phyloP scores from a whole-genome alignment of 257 asterid species.

The Solanum medicagineum region DNA sequence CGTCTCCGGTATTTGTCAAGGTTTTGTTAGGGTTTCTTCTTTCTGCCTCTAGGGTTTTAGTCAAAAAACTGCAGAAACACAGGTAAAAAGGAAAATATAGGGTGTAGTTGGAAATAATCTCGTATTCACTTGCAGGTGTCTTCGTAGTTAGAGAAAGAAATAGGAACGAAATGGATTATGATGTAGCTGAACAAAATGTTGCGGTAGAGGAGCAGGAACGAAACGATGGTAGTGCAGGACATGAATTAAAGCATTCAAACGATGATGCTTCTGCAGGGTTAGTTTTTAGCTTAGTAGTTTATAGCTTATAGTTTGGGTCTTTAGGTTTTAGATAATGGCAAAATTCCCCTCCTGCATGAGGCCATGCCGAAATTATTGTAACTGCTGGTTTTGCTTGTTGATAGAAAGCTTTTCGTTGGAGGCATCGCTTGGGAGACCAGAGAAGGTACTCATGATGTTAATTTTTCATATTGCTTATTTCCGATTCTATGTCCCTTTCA shows the following conservation, averaged over 20 bases:
- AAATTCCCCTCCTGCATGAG: conserved; percentile 21
- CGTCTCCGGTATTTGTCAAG: background rate
- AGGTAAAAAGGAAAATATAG: conserved; percentile 1
- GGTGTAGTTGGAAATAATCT: conserved; percentile 19
- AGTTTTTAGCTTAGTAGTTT: conserved; percentile 62
- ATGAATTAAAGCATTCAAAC: conserved; percentile 47
- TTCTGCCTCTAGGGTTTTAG: background rate
- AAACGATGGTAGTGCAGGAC: conserved; percentile 79
- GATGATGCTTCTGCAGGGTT: conserved; percentile 97
- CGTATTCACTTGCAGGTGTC: conserved; percentile 44
- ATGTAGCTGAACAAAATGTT: conserved; percentile 55
- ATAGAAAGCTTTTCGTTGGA: conserved; percentile 97
- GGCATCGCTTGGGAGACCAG: conserved; percentile 99
- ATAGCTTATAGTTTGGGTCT: background rate
- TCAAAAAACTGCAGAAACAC: conserved; percentile 4
- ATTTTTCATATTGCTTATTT: background rate
- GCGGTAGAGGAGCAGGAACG: conserved; percentile 51
- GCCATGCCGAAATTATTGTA: conserved; percentile 36
- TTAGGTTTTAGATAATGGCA: background rate
- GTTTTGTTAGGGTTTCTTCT: conserved; percentile 4
- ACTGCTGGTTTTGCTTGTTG: conserved; percentile 73
- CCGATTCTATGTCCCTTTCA: background rate
- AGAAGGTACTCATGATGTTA: conserved; percentile 43
- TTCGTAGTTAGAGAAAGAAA: conserved; percentile 49
- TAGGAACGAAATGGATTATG: conserved; percentile 59